Base-by-base conservation (phyloP, 352 stramenopile genomes). In the Plasmopara halstedii region DNA sequence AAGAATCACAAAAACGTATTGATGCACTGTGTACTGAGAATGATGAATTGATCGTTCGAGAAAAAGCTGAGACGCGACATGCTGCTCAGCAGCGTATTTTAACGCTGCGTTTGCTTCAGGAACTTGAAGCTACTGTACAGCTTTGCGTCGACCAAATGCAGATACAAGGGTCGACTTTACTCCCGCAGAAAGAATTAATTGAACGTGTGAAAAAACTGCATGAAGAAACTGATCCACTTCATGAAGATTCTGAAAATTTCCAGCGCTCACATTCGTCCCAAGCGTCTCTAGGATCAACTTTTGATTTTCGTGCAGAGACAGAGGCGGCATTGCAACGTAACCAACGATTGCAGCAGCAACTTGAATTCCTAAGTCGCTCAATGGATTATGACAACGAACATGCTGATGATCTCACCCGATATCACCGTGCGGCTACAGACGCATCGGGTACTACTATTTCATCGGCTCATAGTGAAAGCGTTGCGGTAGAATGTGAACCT, bases 1-100 rank as follows among this genome's bases (percentile, higher is more conserved):
- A 89, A 39, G 77, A 89, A 42, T 85, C 74, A 0, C 77, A 86
- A 62, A 84, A 84, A 36, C 68, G 73, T 17, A 82, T 86, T 40
- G 73, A 89, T 55, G 64, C 73, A 39, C 56, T 87, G 15, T 36
- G 60, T 5, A 53, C 74, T 2, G 74, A 85, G 46, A 85, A 73
- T 43, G 77, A 89, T 18, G 77, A 89, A 54, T 57, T 89, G 2
- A 23, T 68, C 6, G 50, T 74, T 25, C 67, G 77, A 0, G 77
- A 89, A 40, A 60, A 68, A 26, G 70, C 70, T 4, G 77, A 89
- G 51, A 85, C 74, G n/a, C 55, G 65, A 35, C 80, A 85, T 37
- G 74, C 68, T 3, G 58, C 22, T 0, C 58, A 75, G 20, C 80
- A 87, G 46, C 68, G 74, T 6, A 63, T 67, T 7, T 25, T 89